phyloP scores from a whole-genome alignment of 768 basidiomycete genomes.

The Pulveroboletus sp. region DNA sequence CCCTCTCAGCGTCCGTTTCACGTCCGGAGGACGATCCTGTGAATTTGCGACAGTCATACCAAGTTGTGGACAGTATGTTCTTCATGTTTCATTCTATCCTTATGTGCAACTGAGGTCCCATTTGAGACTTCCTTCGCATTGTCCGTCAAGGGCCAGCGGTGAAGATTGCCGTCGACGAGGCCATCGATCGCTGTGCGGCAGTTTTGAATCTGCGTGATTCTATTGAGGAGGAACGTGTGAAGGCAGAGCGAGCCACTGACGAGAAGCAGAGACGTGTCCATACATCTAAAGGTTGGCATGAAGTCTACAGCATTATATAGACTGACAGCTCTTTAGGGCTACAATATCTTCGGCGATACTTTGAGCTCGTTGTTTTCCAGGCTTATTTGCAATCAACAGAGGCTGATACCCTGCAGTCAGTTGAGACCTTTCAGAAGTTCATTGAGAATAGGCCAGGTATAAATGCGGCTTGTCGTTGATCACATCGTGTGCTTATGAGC shows the following conservation, averaged over 20 bases:
- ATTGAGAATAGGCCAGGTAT: conserved; percentile 81
- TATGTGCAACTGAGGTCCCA: conserved; percentile 2
- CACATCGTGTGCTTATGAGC: background rate
- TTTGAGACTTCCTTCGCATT: conserved; percentile 73
- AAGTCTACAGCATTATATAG: background rate
- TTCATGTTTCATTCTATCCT: background rate
- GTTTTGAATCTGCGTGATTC: conserved; percentile 84
- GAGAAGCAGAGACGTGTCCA: conserved; percentile 60
- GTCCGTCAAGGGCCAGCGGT: conserved; percentile 82
- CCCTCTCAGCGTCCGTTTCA: conserved; percentile 36
- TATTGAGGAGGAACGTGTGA: conserved; percentile 77
- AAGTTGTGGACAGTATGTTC: conserved; percentile 82
- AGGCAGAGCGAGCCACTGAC: conserved; percentile 73
- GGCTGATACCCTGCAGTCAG: conserved; percentile 72
- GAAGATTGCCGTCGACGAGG: conserved; percentile 81
- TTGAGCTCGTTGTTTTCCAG: conserved; percentile 83
- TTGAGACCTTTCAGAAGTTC: conserved; percentile 76
- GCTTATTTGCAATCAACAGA: conserved; percentile 79
- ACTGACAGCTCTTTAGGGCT: conserved; percentile 44
- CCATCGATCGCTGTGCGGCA: conserved; percentile 79
- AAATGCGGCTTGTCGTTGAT: background rate
- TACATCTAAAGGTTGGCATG: conserved; percentile 61
- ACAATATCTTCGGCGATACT: conserved; percentile 79
- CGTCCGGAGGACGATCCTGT: conserved; percentile 27
- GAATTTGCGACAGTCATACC: conserved; percentile 61